Conservation (phyloP, 2,329 filamentous ascomycete species). For the Sporothrix pallida region DNA sequence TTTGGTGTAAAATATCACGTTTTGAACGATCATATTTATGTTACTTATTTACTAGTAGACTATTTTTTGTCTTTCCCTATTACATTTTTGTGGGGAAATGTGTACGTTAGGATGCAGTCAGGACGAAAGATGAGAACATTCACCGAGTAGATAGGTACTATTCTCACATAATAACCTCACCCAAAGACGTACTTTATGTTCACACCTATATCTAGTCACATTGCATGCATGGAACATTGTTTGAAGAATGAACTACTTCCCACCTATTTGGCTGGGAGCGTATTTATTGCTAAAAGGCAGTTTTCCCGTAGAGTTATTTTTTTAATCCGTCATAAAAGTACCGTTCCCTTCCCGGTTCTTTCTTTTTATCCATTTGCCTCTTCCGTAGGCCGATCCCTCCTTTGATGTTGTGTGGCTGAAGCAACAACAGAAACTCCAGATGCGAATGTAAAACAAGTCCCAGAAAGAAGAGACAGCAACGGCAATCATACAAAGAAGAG, state of each 20-base stretch:
- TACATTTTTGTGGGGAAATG: no score
- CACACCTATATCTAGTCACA: background rate
- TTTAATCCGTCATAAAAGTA: slow-evolving; percentile 19
- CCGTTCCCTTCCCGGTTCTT: slow-evolving; percentile 17
- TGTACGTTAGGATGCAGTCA: no score
- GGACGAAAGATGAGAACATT: no score
- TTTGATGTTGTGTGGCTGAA: background rate
- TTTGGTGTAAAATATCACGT: no score
- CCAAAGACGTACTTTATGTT: background rate
- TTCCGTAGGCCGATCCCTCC: background rate
- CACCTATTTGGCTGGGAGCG: slow-evolving; percentile 2
- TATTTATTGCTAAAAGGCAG: slow-evolving; percentile 21
- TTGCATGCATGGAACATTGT: background rate
- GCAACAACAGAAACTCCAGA: background rate
- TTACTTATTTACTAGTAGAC: no score
- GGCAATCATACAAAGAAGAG: background rate
- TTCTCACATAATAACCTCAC: no score
- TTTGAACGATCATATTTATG: no score
- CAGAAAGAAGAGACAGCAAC: background rate
- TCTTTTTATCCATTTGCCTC: slow-evolving; percentile 16
- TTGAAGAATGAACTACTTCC: slow-evolving; percentile 23
- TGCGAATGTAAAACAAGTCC: background rate
- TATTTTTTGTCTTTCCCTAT: no score
- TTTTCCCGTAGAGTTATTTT: slow-evolving; percentile 14
- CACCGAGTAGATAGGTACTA: no score